phyloP scores from a whole-genome alignment of 2,329 filamentous ascomycete genomes.

The Claviceps pazoutovae region DNA sequence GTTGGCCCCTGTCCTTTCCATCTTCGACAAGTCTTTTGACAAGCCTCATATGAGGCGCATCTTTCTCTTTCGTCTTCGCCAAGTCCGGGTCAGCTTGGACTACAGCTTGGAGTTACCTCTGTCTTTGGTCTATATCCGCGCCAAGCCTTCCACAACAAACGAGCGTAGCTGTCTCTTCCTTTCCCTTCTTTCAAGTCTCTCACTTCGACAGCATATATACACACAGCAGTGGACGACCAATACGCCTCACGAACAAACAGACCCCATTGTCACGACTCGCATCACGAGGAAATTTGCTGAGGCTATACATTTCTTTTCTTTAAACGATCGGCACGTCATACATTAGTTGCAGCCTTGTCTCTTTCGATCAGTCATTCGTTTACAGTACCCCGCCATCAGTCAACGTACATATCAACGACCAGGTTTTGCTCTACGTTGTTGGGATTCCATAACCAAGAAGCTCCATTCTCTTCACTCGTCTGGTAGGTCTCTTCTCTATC shows the following conservation, averaged over 20 bases:
- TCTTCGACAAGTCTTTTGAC: constrained; percentile 4
- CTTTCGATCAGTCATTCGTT: background rate
- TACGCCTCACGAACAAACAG: background rate
- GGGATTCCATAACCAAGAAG: background rate
- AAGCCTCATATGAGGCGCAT: constrained; percentile 4
- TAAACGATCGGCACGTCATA: background rate
- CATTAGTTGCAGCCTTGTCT: background rate
- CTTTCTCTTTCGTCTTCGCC: constrained; percentile 3
- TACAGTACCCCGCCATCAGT: background rate
- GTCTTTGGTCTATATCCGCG: background rate
- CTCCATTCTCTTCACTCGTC: background rate
- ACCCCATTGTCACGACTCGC: background rate
- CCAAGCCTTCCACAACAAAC: constrained; percentile 1
- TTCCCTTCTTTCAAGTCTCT: background rate
- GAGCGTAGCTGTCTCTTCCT: constrained; percentile 4
- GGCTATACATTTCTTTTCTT: background rate
- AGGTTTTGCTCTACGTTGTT: background rate
- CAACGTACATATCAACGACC: background rate
- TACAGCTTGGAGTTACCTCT: background rate
- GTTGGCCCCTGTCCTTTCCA: constrained; percentile 3
- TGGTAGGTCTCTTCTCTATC: background rate
- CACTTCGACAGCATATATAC: background rate
- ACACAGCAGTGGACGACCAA: background rate
- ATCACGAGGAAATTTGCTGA: background rate
- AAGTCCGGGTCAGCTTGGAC: constrained; percentile 1